phyloP scores from a whole-genome alignment of 2,329 filamentous ascomycete species.

The Dothistroma pini region DNA sequence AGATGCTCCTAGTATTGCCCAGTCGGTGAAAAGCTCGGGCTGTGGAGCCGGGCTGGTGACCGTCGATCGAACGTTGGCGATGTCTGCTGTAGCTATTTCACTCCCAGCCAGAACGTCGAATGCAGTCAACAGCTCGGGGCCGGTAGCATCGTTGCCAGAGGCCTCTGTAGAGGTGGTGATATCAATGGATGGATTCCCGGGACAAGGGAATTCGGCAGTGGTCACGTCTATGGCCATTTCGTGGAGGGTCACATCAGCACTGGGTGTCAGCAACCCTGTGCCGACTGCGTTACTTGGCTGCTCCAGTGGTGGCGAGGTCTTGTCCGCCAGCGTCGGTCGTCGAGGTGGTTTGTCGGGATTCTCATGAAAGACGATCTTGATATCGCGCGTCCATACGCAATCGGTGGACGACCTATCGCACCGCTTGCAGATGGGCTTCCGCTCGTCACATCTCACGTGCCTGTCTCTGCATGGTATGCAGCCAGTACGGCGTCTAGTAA shows the following conservation, averaged over 20 bases:
- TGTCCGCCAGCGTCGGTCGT: background rate
- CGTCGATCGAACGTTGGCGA: conserved; percentile 6
- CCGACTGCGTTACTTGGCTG: background rate
- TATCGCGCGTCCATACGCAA: conserved; percentile 14
- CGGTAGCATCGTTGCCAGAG: too few species aligned
- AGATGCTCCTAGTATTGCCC: conserved; percentile 13
- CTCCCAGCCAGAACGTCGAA: conserved; percentile 1
- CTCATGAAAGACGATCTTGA: conserved; percentile 14
- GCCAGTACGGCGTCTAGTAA: conserved; percentile 15
- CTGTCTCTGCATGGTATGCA: conserved; percentile 16
- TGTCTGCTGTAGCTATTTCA: background rate
- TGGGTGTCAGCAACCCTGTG: background rate
- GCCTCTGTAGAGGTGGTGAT: background rate
- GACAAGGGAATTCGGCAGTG: background rate
- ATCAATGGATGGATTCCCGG: background rate
- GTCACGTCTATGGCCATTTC: background rate
- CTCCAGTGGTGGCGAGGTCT: conserved; percentile 2
- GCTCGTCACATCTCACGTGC: conserved; percentile 15
- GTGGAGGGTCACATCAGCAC: background rate
- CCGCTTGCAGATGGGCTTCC: conserved; percentile 12
- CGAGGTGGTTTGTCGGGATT: background rate
- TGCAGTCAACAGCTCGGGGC: background rate
- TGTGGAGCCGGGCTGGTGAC: conserved; percentile 5
- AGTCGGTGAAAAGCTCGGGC: conserved; percentile 13
- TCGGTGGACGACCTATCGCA: conserved; percentile 10